A percentile compares a stretch with the other conserved stretches of the same genome.
phyloP scores from a whole-genome alignment of 2,329 filamentous ascomycete species.

The Ascochyta rabiei region DNA sequence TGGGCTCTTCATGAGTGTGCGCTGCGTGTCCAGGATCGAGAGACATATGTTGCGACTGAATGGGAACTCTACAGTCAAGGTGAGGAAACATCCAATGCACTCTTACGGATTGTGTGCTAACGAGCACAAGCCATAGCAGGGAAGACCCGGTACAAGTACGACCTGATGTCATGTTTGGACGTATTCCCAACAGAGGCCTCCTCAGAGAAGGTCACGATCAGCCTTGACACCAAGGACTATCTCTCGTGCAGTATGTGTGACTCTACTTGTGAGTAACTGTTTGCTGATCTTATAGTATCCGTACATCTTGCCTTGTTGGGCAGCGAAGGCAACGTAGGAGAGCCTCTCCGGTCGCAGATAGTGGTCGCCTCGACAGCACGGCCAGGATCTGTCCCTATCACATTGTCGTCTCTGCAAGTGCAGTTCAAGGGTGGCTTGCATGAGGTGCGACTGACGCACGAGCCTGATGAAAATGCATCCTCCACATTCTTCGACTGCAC shows the following conservation, averaged over 20 bases:
- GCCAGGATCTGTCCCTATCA: conserved; percentile 53
- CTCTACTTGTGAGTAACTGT: conserved; percentile 35
- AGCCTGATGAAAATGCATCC: conserved; percentile 17
- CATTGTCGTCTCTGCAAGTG: conserved; percentile 56
- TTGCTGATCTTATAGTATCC: conserved; percentile 50
- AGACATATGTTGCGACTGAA: conserved; percentile 58
- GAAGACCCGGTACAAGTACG: conserved; percentile 47
- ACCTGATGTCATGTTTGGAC: conserved; percentile 56
- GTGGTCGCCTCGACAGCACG: conserved; percentile 57
- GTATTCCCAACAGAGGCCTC: conserved; percentile 41
- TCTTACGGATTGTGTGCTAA: conserved; percentile 13
- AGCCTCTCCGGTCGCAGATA: conserved; percentile 63
- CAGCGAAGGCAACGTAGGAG: conserved; percentile 64
- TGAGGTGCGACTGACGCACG: conserved; percentile 41
- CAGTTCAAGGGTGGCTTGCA: conserved; percentile 58
- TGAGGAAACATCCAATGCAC: conserved; percentile 13
- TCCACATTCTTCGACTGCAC: conserved; percentile 30
- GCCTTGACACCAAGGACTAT: conserved; percentile 55
- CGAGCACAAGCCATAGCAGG: conserved; percentile 34
- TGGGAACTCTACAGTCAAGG: conserved; percentile 60
- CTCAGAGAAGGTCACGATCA: conserved; percentile 52
- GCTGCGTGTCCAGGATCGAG: conserved; percentile 51
- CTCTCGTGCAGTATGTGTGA: conserved; percentile 57
- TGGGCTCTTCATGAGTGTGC: conserved; percentile 62
- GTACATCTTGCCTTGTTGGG: conserved; percentile 60